Evolutionary conservation across 2,329 filamentous ascomycete genomes (phyloP), one percentile per base, ranked within the genome.

Genomic region (Lecanicillium sp.): DNA sequence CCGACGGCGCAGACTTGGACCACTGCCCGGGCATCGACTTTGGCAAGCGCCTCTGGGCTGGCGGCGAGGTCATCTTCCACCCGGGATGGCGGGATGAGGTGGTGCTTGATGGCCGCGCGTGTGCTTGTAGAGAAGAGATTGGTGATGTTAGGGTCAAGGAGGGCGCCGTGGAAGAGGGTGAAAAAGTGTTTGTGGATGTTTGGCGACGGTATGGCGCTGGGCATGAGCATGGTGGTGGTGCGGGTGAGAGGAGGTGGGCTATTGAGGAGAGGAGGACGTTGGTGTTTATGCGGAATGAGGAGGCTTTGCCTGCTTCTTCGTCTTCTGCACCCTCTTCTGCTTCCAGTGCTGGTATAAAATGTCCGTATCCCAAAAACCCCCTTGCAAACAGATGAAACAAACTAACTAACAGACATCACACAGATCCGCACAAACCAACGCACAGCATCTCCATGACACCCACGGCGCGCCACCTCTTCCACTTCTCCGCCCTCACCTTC

Each of bases 401-500:
- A 11, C 40, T 37, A 14, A 35, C 33, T 12, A 12, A 18, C 5
- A 35, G 33, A 18, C 14, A 15, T 22, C 28, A 25, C 18, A 11
- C 30, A 65, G 64, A 56, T 36, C 57, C 58, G 19, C 52, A 58
- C 37, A 29, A 51, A 1, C 57, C 66, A 7, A 55, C 56, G 13
- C 59, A 62, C 44, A 54, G 54, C 17, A 55, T 84, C 49, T 63
- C 65, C 1, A 62, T 95, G 17, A 73, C 64, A 0, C 87, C 88
- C 1, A 80, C 81, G 3, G 68, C 75, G 3, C 67, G 74, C 4
- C 74, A 96, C 4, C 77, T 98, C 39, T 95, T 94, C 64, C 79
- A 89, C 42, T 97, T 90, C 68, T 92, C 84, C 15, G 88, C 88
- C 0, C 74, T 98, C 25, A 90, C 85, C 3, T 89, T 87, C 68